These are phyloP conservation scores for Colletotrichum australisinense DNA, from an alignment of 2,329 filamentous ascomycete species.

Conservation along the genomic window DNA sequence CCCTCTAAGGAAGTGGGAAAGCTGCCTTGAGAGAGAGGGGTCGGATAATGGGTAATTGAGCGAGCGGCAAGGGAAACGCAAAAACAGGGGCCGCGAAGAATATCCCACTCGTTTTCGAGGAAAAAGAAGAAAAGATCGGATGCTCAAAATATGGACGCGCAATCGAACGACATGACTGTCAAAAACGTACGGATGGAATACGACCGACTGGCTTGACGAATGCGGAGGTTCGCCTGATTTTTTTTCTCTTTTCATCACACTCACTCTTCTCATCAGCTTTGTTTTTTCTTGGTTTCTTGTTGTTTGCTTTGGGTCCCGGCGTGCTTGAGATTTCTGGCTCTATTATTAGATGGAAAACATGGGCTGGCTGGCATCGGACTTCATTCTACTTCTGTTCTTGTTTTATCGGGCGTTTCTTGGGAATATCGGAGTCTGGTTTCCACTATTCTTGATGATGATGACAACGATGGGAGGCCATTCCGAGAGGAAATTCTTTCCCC, in stretches of 20 bases:
- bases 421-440: not conserved
- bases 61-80: constrained; percentile 8
- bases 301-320: not conserved
- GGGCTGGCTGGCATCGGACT: constrained; percentile 10
- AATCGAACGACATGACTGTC: not conserved
- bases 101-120: not conserved
- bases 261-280: too few relatives aligned
- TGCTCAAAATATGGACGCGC: constrained; percentile 2
- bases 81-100: not conserved
- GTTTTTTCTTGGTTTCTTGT: not conserved
- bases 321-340: constrained; percentile 6
- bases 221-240: constrained; percentile 24
- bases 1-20: constrained; percentile 34
- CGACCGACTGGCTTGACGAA: constrained; percentile 16
- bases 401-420: constrained; percentile 13
- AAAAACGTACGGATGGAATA: constrained; percentile 18
- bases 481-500: not conserved
- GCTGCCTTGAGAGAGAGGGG: not conserved
- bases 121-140: not conserved
- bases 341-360: constrained; percentile 29
- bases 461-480: not conserved
- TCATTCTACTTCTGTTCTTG: not conserved
- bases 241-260: not conserved
- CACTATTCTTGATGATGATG: not conserved
- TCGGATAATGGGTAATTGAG: not conserved